Evolutionary conservation across 1,139 yeast species (phyloP).

Genomic region (Magnusiomyces sp.): DNA sequence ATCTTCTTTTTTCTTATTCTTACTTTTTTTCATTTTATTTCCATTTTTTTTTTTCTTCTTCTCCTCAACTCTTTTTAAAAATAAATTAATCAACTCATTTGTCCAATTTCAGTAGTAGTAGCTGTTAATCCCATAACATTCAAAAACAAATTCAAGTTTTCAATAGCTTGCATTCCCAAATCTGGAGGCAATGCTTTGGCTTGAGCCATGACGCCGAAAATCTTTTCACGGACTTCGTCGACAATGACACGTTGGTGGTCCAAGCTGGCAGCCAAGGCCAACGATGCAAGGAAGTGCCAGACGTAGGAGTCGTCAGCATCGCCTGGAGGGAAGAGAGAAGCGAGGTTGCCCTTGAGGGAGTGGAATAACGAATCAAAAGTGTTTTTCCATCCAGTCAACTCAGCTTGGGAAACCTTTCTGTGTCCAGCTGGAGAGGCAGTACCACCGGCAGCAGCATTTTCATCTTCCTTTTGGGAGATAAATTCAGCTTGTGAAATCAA

Average conservation of each 20-base stretch:
- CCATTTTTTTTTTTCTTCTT: too few species aligned
- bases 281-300: conserved; percentile 95
- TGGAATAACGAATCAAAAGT: conserved; percentile 79
- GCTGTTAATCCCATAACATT: conserved; percentile 97
- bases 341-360: conserved; percentile 67
- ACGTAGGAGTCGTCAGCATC: conserved; percentile 74
- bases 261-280: conserved; percentile 85
- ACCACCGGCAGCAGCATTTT: conserved; percentile 27
- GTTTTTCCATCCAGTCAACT: conserved; percentile 64
- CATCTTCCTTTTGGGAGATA: conserved; percentile 65
- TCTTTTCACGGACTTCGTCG: conserved; percentile 89
- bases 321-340: conserved; percentile 73
- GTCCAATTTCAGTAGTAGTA: conserved; percentile 39
- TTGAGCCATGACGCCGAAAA: conserved; percentile 77
- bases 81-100: conserved; percentile 19
- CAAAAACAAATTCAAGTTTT: conserved; percentile 82
- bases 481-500: conserved; percentile 87
- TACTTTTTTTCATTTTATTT: not conserved
- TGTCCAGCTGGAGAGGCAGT: not conserved
- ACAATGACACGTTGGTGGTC: conserved; percentile 92
- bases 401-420: conserved; percentile 32
- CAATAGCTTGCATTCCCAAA: conserved; percentile 51
- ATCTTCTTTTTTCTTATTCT: conserved; percentile 2
- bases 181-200: conserved; percentile 61
- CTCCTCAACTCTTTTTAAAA: not conserved